phyloP scores from a whole-genome alignment of 2,329 filamentous ascomycete species.

The Fusarium torreyae region DNA sequence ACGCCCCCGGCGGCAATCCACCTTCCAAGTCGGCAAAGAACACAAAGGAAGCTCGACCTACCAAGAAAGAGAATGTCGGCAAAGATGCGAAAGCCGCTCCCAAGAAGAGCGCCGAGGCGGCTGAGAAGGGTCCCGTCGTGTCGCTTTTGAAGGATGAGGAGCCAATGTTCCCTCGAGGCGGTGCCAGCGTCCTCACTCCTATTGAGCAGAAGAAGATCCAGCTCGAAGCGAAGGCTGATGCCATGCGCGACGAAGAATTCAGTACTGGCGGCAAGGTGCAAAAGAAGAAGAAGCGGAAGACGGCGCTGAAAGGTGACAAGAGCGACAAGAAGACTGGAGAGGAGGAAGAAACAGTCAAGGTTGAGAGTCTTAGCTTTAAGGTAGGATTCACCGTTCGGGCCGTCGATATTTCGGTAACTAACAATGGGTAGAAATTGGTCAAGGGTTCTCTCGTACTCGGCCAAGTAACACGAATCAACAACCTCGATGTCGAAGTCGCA shows the following conservation, averaged over 20 bases:
- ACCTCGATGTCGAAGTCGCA: conserved; percentile 83
- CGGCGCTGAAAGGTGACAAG: conserved; percentile 66
- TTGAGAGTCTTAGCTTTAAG: conserved; percentile 92
- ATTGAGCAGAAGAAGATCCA: conserved; percentile 97
- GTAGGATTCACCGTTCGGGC: conserved; percentile 61
- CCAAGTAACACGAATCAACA: conserved; percentile 85
- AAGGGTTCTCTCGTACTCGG: conserved; percentile 91
- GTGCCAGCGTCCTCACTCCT: conserved; percentile 90
- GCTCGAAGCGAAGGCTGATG: conserved; percentile 92
- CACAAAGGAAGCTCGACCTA: conserved; percentile 62
- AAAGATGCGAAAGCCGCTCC: conserved; percentile 53
- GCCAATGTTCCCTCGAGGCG: conserved; percentile 91
- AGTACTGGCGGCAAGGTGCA: conserved; percentile 62
- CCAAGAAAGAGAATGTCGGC: conserved; percentile 60
- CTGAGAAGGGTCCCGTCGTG: conserved; percentile 56
- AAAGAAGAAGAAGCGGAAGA: conserved; percentile 72
- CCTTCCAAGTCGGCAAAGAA: conserved; percentile 65
- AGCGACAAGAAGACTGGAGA: conserved; percentile 59
- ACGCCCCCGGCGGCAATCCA: conserved; percentile 67
- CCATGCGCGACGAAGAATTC: conserved; percentile 86
- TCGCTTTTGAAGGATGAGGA: conserved; percentile 81
- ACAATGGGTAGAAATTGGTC: conserved; percentile 76
- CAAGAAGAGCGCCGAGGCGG: conserved; percentile 50
- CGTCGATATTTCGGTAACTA: conserved; percentile 36
- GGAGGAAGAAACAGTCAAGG: conserved; percentile 74